phyloP scores from a whole-genome alignment of 352 stramenopile species.

The Globisporangium barbulae region DNA sequence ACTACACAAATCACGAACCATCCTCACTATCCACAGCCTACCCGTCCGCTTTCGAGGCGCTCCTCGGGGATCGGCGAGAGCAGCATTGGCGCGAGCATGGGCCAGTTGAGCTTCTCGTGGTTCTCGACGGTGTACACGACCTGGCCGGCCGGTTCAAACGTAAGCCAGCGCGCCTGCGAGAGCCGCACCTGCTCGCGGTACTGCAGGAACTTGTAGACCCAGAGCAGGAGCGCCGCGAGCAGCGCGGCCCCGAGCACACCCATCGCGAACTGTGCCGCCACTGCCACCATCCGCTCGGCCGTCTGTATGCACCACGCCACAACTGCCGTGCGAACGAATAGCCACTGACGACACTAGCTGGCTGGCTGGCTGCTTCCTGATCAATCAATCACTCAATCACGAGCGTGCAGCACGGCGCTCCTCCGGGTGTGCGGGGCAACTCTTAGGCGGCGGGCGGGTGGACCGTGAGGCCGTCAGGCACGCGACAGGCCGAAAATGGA shows the following conservation, averaged over 20 bases:
- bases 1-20: background rate
- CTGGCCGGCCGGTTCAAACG: constrained; percentile 37
- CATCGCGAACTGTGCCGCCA: constrained; percentile 36
- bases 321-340: no score
- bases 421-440: no score
- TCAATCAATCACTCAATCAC: background rate
- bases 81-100: constrained; percentile 46
- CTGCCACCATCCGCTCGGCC: constrained; percentile 29
- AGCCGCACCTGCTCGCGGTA: constrained; percentile 56
- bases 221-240: constrained; percentile 42
- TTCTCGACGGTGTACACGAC: constrained; percentile 13
- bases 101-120: constrained; percentile 36
- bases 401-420: no score
- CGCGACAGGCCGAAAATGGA: no score
- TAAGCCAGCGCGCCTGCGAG: constrained; percentile 65
- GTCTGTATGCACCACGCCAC: background rate
- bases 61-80: constrained; percentile 74
- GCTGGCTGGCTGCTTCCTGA: background rate
- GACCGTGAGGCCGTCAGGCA: no score
- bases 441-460: no score
- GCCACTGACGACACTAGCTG: no score
- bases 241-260: constrained; percentile 34
- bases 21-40: constrained; percentile 15
- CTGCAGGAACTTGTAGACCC: constrained; percentile 56
- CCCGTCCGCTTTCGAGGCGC: constrained; percentile 42